Evolutionary conservation across 441 rosid genomes (phyloP), one percentile per base, ranked within the genome.

Genomic region (Metrosideros polymorpha): DNA sequence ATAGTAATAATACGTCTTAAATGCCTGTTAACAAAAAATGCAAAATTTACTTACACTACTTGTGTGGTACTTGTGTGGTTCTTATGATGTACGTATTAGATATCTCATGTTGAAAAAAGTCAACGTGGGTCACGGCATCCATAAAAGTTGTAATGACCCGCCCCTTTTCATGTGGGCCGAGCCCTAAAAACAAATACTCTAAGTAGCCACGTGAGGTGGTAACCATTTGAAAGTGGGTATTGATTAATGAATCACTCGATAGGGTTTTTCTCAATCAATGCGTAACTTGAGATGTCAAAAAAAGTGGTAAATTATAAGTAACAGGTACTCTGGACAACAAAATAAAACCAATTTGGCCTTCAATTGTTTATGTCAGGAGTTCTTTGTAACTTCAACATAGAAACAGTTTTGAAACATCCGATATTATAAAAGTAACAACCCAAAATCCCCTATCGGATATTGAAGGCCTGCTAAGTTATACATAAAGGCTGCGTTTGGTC

Each of bases 191-290:
- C 3, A 13, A 32, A 32, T 8, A 2, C 7, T 7, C 6, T 13
- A 2, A 13, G 7, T n/a, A 1, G 29, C 10, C 39, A 6, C 9
- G 15, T 6, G 0, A 29, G 43, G 25, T 66, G 0, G 18, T 66
- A 25, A 9, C 25, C 12, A 12, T 66, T 9, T 66, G 7, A 66
- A 24, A 4, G 2, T 19, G 15, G 43, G 10, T 1, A 6, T 35
- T 12, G 24, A 66, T 7, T 35, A 9, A 66, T 18, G 12, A 66
- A 30, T 30, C 42, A 17, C 12, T 63, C 1, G 0, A 63, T 17
- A 18, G 3, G 7, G 0, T 19, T 2, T 63, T 63, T 4, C 0
- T 6, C 43, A 35, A 22, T 5, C 5, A 0, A 35, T 2, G 1
- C 22, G 8, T 9, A 24, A 22, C n/a, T 19, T 39, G 0, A 3